A percentile compares a stretch with the other conserved stretches of the same genome.
phyloP scores from a whole-genome alignment of 352 stramenopile genomes.

The Bremia lactucae region DNA sequence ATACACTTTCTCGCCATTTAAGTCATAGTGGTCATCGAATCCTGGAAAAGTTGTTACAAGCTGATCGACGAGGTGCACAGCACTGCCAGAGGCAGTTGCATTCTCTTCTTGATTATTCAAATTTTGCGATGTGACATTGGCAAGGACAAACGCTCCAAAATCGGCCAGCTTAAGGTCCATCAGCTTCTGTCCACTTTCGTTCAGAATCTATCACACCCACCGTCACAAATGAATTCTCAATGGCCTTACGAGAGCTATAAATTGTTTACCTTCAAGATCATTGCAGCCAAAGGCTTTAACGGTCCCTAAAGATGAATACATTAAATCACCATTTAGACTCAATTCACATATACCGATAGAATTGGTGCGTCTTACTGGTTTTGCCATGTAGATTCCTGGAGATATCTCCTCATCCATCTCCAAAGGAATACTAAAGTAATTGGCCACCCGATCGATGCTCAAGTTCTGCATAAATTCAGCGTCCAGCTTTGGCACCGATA shows the following conservation, averaged over 20 bases:
- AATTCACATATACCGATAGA: neutral
- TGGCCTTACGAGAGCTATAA: neutral
- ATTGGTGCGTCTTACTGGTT: slow-evolving; percentile 29
- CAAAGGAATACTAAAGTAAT: slow-evolving; percentile 63
- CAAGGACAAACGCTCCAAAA: slow-evolving; percentile 69
- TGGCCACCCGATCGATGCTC: slow-evolving; percentile 52
- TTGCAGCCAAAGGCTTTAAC: slow-evolving; percentile 51
- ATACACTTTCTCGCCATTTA: slow-evolving; percentile 36
- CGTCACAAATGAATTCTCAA: neutral
- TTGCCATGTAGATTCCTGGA: slow-evolving; percentile 71
- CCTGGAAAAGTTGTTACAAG: slow-evolving; percentile 51
- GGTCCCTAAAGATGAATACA: slow-evolving; percentile 28
- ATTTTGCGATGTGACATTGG: slow-evolving; percentile 24
- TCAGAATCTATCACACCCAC: slow-evolving; percentile 31
- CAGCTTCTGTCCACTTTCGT: slow-evolving; percentile 46
- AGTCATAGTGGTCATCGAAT: slow-evolving; percentile 56
- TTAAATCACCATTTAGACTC: no score
- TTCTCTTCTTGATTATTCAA: slow-evolving; percentile 11
- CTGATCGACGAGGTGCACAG: slow-evolving; percentile 37
- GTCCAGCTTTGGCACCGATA: slow-evolving; percentile 55
- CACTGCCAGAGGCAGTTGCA: slow-evolving; percentile 10
- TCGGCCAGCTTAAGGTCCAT: slow-evolving; percentile 38
- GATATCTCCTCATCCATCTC: slow-evolving; percentile 66
- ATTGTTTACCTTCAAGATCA: slow-evolving; percentile 29
- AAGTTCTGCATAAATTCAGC: slow-evolving; percentile 46